Percentiles rank a stretch among this genome's conserved stretches.
These are phyloP conservation scores for Phaseolus coccineus DNA, from an alignment of 331 rosid species.

Conservation along the genomic window DNA sequence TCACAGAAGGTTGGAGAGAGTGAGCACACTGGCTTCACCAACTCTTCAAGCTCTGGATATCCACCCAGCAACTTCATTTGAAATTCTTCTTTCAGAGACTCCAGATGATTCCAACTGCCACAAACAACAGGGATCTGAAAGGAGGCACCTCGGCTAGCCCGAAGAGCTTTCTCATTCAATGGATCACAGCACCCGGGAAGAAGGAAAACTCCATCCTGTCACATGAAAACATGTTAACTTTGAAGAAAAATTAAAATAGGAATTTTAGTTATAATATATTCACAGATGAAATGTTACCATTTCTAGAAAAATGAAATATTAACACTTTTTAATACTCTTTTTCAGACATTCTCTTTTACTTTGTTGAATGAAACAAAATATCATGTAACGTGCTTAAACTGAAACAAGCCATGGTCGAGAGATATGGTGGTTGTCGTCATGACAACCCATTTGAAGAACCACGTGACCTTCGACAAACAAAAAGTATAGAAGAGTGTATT, in stretches of 20 bases:
- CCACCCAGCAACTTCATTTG: conserved; percentile 81
- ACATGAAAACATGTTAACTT: not conserved
- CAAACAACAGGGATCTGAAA: conserved; percentile 87
- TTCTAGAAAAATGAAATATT: not conserved
- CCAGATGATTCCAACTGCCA: conserved; percentile 77
- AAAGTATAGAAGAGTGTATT: too few relatives aligned
- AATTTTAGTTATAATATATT: not conserved
- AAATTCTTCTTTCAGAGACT: conserved; percentile 58
- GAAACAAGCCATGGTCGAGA: too few relatives aligned
- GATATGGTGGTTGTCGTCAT: too few relatives aligned
- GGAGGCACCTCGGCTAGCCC: conserved; percentile 94
- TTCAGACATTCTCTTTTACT: too few relatives aligned
- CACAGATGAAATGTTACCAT: not conserved
- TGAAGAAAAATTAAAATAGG: not conserved
- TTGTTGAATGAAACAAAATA: too few relatives aligned
- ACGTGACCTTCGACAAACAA: too few relatives aligned
- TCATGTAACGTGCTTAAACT: too few relatives aligned
- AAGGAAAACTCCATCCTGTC: conserved; percentile 85
- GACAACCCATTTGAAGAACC: too few relatives aligned
- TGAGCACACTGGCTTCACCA: conserved; percentile 49
- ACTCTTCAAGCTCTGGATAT: conserved; percentile 64
- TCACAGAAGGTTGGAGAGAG: conserved; percentile 68
- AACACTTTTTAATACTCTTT: too few relatives aligned
- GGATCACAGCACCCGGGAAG: conserved; percentile 98
- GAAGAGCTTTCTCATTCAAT: conserved; percentile 87